Evolutionary conservation across 108 stramenopile genomes (phyloP).

Genomic region (Hondaea fermentalgiana): DNA sequence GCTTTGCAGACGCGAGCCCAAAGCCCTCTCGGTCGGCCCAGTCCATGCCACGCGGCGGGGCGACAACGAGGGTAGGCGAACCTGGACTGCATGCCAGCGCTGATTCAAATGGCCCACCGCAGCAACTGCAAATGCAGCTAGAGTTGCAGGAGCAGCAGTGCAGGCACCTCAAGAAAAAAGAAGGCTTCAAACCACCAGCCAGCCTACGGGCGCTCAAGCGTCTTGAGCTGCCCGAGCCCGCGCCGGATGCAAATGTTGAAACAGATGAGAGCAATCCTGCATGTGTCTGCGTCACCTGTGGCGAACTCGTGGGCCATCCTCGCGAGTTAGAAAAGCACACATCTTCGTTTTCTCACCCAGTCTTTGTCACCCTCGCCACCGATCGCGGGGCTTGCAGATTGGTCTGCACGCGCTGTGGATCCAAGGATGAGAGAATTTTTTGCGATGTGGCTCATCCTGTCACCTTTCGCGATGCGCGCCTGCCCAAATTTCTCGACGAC

Average conservation of each 20-base stretch:
- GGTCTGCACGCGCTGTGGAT: background rate
- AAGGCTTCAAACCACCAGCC: background rate
- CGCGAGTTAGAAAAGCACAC: background rate
- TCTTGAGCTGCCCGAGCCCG: background rate
- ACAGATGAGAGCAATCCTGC: background rate
- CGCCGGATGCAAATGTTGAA: background rate
- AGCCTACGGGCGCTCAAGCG: background rate
- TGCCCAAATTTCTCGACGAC: background rate
- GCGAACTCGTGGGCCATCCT: background rate
- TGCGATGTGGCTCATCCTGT: background rate
- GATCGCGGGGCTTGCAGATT: background rate
- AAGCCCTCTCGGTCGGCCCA: too few relatives aligned
- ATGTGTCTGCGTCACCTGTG: background rate
- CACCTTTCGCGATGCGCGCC: background rate
- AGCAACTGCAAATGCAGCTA: too few relatives aligned
- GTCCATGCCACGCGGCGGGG: too few relatives aligned
- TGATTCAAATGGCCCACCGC: background rate
- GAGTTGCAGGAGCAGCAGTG: background rate
- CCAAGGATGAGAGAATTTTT: background rate
- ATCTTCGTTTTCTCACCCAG: background rate
- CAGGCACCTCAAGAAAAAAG: background rate
- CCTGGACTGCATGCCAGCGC: too few relatives aligned
- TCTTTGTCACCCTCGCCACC: background rate
- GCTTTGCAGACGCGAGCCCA: too few relatives aligned
- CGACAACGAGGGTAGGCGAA: too few relatives aligned